Base-by-base conservation (phyloP, 1,139 yeast species). In the Zygosaccharomyces pseudobailii region DNA sequence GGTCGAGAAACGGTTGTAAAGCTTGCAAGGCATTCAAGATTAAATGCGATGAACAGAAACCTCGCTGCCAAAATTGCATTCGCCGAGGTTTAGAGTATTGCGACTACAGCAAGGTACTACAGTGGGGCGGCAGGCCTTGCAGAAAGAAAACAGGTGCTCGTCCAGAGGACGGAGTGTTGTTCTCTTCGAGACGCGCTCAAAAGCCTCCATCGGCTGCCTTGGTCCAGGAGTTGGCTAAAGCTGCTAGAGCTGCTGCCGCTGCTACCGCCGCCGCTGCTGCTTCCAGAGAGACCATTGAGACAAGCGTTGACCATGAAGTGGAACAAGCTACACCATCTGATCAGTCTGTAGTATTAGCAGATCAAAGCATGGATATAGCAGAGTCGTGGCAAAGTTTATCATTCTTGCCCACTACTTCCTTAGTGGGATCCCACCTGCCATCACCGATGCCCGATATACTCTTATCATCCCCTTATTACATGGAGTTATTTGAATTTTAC, bases 101-200 rank as follows among this genome's bases (percentile, higher is more conserved):
- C 65, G 90, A 84, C 57, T 86, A 86, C 58, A 71, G 84, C 3
- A 58, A 84, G 23, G 79, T 75, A 53, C 69, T 86, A 36, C 78
- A 81, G 0, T 86, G 95, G 95, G 92, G 90, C 21, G 92, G 92
- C 0, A 65, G 90, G 43, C 88, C 87, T 72, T 53, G 76, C 25
- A 43, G 32, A 30, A 35, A 40, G 23, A 43, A 35, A 33, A 1
- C 17, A 13, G 17, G 17, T 13, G 17, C 17, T 13, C 17, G 17
- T 13, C 17, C 17, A 13, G 17, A 13, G 17, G 17, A 13, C 17
- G 17, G 17, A 13, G 17, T 13, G 17, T 13, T 13, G 17, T 13
- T 13, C 17, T 13, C 17, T 13, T 13, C 17, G 17, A 13, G 17
- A 13, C 17, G 17, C 3, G 19, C 33, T n/a, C 13, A 13, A 6